phyloP scores from a whole-genome alignment of 2,329 filamentous ascomycete species.

The Chrysosporium queenslandicum region DNA sequence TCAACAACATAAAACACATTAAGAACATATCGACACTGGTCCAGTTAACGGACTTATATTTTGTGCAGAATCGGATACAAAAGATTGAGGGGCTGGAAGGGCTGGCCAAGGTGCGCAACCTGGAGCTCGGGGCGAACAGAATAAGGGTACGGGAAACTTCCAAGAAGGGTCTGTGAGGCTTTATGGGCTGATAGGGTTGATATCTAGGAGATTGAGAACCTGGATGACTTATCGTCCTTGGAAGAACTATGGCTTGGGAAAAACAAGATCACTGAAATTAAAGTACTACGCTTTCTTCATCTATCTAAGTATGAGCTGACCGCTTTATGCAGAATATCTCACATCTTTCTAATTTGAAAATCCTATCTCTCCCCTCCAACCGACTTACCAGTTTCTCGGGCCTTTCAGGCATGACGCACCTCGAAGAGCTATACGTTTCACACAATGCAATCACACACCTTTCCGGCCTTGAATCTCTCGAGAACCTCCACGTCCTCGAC shows the following conservation, averaged over 20 bases:
- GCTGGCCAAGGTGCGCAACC: constrained; percentile 62
- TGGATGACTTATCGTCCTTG: constrained; percentile 66
- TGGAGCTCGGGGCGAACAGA: constrained; percentile 86
- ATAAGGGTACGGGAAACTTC: constrained; percentile 49
- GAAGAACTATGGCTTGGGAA: constrained; percentile 90
- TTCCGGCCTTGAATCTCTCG: constrained; percentile 58
- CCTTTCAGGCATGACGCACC: constrained; percentile 59
- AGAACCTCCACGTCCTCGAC: constrained; percentile 66
- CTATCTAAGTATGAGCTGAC: constrained; percentile 8
- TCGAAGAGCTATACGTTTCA: constrained; percentile 91
- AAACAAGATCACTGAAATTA: constrained; percentile 85
- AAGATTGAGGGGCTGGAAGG: constrained; percentile 75
- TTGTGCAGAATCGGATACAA: constrained; percentile 89
- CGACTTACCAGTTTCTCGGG: constrained; percentile 70
- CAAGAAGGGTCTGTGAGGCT: background rate
- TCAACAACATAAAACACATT: constrained; percentile 99
- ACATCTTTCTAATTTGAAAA: constrained; percentile 66
- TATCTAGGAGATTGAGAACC: constrained; percentile 62
- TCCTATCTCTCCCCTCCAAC: constrained; percentile 93
- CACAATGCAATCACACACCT: constrained; percentile 81
- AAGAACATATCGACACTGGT: constrained; percentile 72
- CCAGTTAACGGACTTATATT: constrained; percentile 72
- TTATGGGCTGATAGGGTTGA: background rate
- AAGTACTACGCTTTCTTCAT: constrained; percentile 31
- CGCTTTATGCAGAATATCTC: constrained; percentile 47